Evolutionary conservation across 306 rosid species (phyloP), one percentile per base, ranked within the genome.

Genomic region (Ceratonia siliqua): DNA sequence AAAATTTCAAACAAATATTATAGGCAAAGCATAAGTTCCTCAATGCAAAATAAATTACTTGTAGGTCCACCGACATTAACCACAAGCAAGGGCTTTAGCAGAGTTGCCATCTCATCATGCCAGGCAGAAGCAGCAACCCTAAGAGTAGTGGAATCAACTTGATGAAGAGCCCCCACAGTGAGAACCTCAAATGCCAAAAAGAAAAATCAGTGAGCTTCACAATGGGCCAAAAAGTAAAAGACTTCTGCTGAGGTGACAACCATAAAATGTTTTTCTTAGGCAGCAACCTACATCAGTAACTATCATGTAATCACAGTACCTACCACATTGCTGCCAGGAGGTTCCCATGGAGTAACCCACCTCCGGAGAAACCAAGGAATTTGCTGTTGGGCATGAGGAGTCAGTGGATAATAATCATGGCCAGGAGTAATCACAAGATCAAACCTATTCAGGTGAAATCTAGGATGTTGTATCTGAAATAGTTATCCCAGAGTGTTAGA

Each of bases 151-250:
- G 87, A 79, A 82, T 94, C 96, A 74, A 92, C 94, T 83, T 74
- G 96, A 80, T 94, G 96, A 94, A 94, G 98, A 43, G 98, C 98
- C 74, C 98, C 97, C 33, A 87, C 79, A 2, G 97, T 89, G 80
- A 94, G 98, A 62, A 91, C 79, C 98, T 94, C 82, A 54, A 73
- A 70, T 48, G 24, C 67, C 39, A 69, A 43, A 59, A 68, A 48
- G 61, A 33, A 55, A 78, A 42, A 73, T 50, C 73, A 64, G 68
- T 41, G 13, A 79, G 63, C 83, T 72, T 30, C 57, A 68, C 68
- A 70, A 72, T 27, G 71, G 54, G 62, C 66, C 52, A 46, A 33
- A 75, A 62, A 9, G 35, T 39, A 79, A 20, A 59, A 62, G 9
- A 28, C 50, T 68, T 28, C 67, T 35, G 12, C 74, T 14, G 24